Conservation (phyloP, 495 filamentous ascomycete species). For the Tetracladium setigerum region DNA sequence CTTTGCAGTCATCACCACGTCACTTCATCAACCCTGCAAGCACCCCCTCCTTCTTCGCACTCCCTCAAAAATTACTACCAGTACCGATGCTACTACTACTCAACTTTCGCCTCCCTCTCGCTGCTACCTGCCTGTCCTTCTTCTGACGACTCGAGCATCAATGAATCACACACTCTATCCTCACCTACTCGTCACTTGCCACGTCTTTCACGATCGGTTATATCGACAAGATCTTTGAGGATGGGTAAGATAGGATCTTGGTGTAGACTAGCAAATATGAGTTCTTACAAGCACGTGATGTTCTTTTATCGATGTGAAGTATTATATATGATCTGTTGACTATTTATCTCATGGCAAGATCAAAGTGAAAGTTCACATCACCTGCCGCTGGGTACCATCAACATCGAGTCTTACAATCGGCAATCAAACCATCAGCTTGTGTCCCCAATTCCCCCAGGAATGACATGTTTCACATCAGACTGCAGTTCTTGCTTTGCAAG, state of each 20-base stretch:
- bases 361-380: no score
- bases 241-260: constrained; percentile 16
- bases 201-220: constrained; percentile 3
- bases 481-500: no score
- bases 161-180: no score
- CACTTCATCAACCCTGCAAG: background rate
- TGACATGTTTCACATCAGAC: no score
- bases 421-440: no score
- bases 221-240: constrained; percentile 14
- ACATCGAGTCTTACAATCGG: no score
- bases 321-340: no score
- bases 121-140: background rate
- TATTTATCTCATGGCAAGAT: no score
- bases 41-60: background rate
- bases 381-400: no score
- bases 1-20: background rate
- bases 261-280: constrained; percentile 16
- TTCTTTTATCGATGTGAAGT: background rate
- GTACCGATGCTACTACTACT: background rate
- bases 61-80: background rate
- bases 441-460: no score
- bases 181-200: constrained; percentile 7
- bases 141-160: no score
- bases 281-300: constrained; percentile 2
- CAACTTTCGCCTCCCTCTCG: background rate